phyloP scores from a whole-genome alignment of 2,329 filamentous ascomycete genomes.

The Mycosphaerella arachidis region DNA sequence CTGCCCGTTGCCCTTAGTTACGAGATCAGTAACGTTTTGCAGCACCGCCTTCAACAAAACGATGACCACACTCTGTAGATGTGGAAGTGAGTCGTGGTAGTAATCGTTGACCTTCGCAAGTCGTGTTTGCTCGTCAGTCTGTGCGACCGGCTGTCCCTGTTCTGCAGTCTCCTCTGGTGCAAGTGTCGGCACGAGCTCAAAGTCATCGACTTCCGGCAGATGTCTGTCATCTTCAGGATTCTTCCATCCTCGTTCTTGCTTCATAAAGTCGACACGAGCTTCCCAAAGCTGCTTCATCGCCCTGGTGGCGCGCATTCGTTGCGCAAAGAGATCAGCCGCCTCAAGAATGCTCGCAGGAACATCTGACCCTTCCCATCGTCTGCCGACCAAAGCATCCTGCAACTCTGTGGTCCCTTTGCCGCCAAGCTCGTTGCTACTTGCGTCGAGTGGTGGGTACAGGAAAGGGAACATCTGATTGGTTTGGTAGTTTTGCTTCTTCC shows the following conservation, averaged over 20 bases:
- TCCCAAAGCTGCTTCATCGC: conserved; percentile 93
- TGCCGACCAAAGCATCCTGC: conserved; percentile 73
- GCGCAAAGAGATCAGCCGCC: conserved; percentile 86
- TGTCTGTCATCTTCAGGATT: conserved; percentile 37
- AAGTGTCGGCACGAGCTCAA: conserved; percentile 23
- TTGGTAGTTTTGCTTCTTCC: conserved; percentile 98
- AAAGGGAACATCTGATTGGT: conserved; percentile 99
- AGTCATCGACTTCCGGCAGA: conserved; percentile 32
- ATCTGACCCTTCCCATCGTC: conserved; percentile 89
- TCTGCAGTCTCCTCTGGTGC: conserved; percentile 32
- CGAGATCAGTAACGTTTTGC: conserved; percentile 79
- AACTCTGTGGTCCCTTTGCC: conserved; percentile 80
- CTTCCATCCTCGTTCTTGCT: conserved; percentile 87
- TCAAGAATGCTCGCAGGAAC: conserved; percentile 93
- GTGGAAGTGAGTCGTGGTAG: conserved; percentile 73
- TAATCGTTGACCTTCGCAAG: conserved; percentile 66
- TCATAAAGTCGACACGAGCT: conserved; percentile 84
- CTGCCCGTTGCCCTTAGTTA: conserved; percentile 53
- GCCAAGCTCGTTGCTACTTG: conserved; percentile 80
- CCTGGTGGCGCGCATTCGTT: conserved; percentile 82
- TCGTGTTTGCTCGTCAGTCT: conserved; percentile 27
- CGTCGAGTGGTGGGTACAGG: conserved; percentile 89
- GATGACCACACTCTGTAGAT: conserved; percentile 88
- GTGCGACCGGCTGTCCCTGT: conserved; percentile 23
- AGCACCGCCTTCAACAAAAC: conserved; percentile 86